Evolutionary conservation across 352 stramenopile species (phyloP), one percentile per base, ranked within the genome.

Genomic region (Pythium diclinum): DNA sequence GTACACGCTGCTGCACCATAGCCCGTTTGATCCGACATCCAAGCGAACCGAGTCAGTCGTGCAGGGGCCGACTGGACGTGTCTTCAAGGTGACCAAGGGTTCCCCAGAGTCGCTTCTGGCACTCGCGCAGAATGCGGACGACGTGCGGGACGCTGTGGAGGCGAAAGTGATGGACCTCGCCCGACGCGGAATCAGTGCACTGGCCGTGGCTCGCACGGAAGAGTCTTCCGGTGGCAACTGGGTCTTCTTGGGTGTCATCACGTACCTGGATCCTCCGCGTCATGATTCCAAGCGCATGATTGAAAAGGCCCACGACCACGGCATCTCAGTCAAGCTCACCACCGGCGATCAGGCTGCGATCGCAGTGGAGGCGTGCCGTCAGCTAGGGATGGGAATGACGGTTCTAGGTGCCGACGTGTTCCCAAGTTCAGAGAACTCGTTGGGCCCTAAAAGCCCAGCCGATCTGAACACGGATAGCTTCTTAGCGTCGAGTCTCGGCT

Each of bases 251-350:
- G 96, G 96, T 19, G 85, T 99, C 48, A 82, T 99, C 61, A 96
- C 95, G 34, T 97, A 99, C 80, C 66, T 99, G 25, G 97, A 99
- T 74, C 96, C 96, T 17, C 95, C 96, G 40, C 91, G 97, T 52
- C 85, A 95, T 64, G 96, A 99, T 75, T 98, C 95, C 30, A 91
- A 93, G 57, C 80, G 82, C 34, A 98, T 96, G 21, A 98, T 99
- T 64, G 81, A 95, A 61, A 83, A 85, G 11, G 87, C 96, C 25
- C 81, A 97, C 56, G 69, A 92, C 59, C 87, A 92, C 48, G 96
- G 97, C 54, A 93, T 99, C 60, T 79, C 71, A n/a, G 92, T 99
- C 13, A 98, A 98, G 72, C 98, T 99, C 88, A 91, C 98, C 65
- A 99, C 97, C 0, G 97, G 97, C 48, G 97, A 99, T 72, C 94